Evolutionary conservation across 139 green algal species (phyloP).

Genomic region (Pleodorina starrii): DNA sequence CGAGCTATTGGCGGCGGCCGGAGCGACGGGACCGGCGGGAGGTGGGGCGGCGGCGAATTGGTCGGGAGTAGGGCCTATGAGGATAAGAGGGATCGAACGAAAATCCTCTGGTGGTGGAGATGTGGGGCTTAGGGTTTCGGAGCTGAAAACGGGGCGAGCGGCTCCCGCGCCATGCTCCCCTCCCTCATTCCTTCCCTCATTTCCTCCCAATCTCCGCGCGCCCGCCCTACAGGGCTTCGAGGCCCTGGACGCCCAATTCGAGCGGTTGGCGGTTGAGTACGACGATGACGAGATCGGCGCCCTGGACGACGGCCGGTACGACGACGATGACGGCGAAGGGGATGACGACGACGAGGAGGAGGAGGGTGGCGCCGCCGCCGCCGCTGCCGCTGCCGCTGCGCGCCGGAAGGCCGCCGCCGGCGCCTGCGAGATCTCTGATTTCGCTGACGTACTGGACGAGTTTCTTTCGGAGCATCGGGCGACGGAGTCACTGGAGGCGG

Average conservation of each 20-base stretch:
- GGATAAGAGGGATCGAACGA: too few species aligned
- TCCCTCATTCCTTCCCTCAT: too few species aligned
- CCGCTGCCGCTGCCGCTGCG: neutral
- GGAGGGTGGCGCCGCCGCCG: neutral
- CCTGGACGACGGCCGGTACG: conserved; percentile 26
- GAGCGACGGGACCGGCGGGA: conserved; percentile 78
- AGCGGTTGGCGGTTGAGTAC: conserved; percentile 50
- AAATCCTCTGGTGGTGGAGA: too few species aligned
- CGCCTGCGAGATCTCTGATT: conserved; percentile 57
- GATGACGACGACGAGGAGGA: neutral
- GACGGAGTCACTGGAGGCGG: conserved; percentile 28
- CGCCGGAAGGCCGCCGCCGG: conserved; percentile 56
- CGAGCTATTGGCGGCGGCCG: conserved; percentile 80
- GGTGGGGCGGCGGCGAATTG: neutral
- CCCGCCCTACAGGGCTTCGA: conserved; percentile 8
- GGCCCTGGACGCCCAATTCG: conserved; percentile 25
- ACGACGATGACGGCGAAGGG: neutral
- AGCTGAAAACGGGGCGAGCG: too few species aligned
- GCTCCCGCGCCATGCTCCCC: too few species aligned
- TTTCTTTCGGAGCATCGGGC: conserved; percentile 75
- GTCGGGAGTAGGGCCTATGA: neutral
- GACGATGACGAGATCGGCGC: conserved; percentile 39
- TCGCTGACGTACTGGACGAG: conserved; percentile 81
- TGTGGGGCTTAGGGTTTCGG: too few species aligned
- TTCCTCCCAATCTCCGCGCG: too few species aligned